These are phyloP conservation scores for Mrakia gelida DNA, from an alignment of 768 basidiomycete species.

Conservation along the genomic window DNA sequence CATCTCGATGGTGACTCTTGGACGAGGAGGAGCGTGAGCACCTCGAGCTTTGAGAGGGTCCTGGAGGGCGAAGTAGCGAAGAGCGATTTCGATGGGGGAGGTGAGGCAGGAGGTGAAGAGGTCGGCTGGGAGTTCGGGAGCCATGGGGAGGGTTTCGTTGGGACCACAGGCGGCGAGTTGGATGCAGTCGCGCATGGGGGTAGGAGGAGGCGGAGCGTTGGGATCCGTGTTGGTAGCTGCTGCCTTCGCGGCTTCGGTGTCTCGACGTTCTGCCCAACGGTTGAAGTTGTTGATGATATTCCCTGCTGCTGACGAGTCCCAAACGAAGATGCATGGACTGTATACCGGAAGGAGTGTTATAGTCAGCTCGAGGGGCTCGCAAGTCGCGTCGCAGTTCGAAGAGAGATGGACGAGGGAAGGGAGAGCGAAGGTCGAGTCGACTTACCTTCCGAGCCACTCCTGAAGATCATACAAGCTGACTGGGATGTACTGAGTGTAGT, in stretches of 20 bases:
- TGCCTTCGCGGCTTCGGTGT: constrained; percentile 42
- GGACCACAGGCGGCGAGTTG: constrained; percentile 93
- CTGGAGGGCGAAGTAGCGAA: constrained; percentile 84
- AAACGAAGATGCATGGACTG: constrained; percentile 92
- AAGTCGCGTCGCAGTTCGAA: neutral
- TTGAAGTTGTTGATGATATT: constrained; percentile 88
- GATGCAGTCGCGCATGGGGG: constrained; percentile 58
- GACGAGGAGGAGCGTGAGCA: constrained; percentile 51
- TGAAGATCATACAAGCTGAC: constrained; percentile 91
- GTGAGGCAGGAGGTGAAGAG: constrained; percentile 97
- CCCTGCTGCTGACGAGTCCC: constrained; percentile 98
- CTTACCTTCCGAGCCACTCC: constrained; percentile 68
- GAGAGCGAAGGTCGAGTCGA: neutral
- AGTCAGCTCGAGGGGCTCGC: neutral
- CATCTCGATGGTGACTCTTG: constrained; percentile 63
- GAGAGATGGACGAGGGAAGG: constrained; percentile 1
- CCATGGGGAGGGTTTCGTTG: constrained; percentile 85
- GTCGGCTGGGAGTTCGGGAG: constrained; percentile 94
- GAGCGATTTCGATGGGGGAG: constrained; percentile 94
- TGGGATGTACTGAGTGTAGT: constrained; percentile 97
- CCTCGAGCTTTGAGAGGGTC: constrained; percentile 53
- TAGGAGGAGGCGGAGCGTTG: constrained; percentile 19
- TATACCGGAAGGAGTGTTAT: neutral
- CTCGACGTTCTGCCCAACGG: constrained; percentile 46
- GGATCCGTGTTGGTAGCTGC: constrained; percentile 27